Base-by-base conservation (phyloP, 257 asterid species). In the Leptodermis oblonga region DNA sequence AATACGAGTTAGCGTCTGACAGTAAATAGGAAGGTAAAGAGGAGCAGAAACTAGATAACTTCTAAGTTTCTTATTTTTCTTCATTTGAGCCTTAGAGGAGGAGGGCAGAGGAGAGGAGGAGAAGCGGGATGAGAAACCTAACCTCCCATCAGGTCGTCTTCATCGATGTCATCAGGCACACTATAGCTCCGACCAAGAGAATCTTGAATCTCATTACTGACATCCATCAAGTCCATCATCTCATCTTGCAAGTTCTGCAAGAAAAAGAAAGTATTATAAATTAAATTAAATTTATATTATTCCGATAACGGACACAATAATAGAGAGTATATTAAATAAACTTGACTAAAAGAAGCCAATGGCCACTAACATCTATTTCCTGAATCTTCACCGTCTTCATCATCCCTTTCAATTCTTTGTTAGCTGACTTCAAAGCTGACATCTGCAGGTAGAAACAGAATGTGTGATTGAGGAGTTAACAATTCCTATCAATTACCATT, bases 161-260 rank as follows among this genome's bases (percentile, higher is more conserved):
- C 97, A 70, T 94, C 97, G 53, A 94, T 82, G 83, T 94, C 97
- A 82, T 94, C 97, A 48, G 99, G 97, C 4, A 94, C 93, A 69
- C 71, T 87, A 74, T 94, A 94, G 88, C 96, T 94, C 83, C 97
- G 82, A 61, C 99, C 97, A 68, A 94, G 99, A 49, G 96, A 78
- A 77, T 94, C 97, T 78, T 94, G 99, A 78, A 94, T 89, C 85
- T 94, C 99, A 71, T 78, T 85, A 81, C 99, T 94, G 76, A 89
- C 95, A 77, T 91, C 99, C 99, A 94, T 94, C 75, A 94, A 86
- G 86, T 91, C 97, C 97, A 94, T 76, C 97, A 94, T 91, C 79
- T 94, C 97, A 82, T 94, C 99, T 91, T 94, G 99, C 73, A 94
- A 79, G 77, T 81, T 91, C 99, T 94, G 78, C 62, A 61, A 12